Percentiles rank a stretch among this genome's conserved stretches.
phyloP scores from a whole-genome alignment of 2,329 filamentous ascomycete genomes.

The Cladophialophora bantiana region DNA sequence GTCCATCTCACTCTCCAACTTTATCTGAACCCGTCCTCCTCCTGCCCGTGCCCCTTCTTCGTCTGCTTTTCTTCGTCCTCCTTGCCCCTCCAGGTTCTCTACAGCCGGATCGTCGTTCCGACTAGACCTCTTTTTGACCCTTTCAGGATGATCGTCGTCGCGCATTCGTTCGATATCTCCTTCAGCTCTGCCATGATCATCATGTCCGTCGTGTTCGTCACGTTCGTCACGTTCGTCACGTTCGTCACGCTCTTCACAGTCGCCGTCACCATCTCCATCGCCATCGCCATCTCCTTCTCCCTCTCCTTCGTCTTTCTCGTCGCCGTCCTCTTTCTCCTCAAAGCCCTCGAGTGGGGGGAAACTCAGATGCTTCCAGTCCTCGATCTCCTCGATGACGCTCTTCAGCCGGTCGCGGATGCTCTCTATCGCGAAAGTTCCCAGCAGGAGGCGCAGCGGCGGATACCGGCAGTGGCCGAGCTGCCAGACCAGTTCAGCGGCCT shows the following conservation, averaged over 20 bases:
- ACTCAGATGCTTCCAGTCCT: slow-evolving; percentile 89
- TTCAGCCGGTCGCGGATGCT: slow-evolving; percentile 89
- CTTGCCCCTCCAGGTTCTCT: neutral
- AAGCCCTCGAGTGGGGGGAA: slow-evolving; percentile 59
- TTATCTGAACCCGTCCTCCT: neutral
- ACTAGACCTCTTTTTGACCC: neutral
- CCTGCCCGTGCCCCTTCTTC: neutral
- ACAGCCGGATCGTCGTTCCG: neutral
- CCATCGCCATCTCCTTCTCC: slow-evolving; percentile 29
- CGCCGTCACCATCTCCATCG: slow-evolving; percentile 24
- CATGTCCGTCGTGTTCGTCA: neutral
- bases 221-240: slow-evolving; percentile 1
- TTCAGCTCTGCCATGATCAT: neutral
- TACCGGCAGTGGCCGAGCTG: slow-evolving; percentile 94
- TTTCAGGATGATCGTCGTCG: slow-evolving; percentile 14
- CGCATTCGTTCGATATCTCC: neutral
- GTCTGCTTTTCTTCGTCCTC: neutral
- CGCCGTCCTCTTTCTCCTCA: slow-evolving; percentile 34
- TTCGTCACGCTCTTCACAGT: slow-evolving; percentile 11
- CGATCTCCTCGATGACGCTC: slow-evolving; percentile 91
- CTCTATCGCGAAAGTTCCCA: slow-evolving; percentile 94
- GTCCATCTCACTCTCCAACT: slow-evolving; percentile 25
- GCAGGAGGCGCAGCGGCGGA: slow-evolving; percentile 82
- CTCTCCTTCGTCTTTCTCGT: slow-evolving; percentile 32
- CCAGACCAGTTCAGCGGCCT: slow-evolving; percentile 93